A percentile compares a stretch with the other conserved stretches of the same genome.
phyloP scores from a whole-genome alignment of 768 basidiomycete genomes.

The Lentinula detonsa region DNA sequence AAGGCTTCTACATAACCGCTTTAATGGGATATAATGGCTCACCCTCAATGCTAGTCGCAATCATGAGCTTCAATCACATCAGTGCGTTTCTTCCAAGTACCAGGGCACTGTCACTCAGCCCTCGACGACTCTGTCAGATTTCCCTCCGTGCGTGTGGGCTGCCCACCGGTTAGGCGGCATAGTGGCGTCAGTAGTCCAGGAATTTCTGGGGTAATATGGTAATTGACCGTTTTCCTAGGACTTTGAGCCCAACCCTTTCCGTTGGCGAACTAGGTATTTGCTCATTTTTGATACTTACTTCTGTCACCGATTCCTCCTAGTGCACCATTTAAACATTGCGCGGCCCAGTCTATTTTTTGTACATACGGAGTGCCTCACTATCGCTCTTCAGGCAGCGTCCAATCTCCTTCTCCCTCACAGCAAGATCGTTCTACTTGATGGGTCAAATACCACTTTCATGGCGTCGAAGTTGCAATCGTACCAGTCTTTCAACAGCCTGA shows the following conservation, averaged over 20 bases:
- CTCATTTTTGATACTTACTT: not conserved
- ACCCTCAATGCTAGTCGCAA: conserved; percentile 22
- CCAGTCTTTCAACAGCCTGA: conserved; percentile 23
- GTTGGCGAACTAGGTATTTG: conserved; percentile 12
- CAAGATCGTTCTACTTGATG: conserved; percentile 23
- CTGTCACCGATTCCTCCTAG: conserved; percentile 3
- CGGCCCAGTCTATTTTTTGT: conserved; percentile 27
- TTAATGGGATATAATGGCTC: not conserved
- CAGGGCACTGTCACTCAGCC: not conserved
- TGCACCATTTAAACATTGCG: conserved; percentile 30
- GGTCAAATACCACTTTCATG: conserved; percentile 2
- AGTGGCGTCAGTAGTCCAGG: conserved; percentile 25
- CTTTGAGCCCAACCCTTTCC: conserved; percentile 14
- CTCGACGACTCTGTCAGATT: conserved; percentile 21
- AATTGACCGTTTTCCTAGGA: conserved; percentile 4
- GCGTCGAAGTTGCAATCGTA: conserved; percentile 4
- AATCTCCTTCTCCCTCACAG: conserved; percentile 12
- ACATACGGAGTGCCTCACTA: conserved; percentile 21
- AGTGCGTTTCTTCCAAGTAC: conserved; percentile 18
- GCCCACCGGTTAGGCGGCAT: conserved; percentile 34
- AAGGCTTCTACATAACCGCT: conserved; percentile 9
- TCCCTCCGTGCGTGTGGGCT: conserved; percentile 31
- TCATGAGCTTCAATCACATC: conserved; percentile 38
- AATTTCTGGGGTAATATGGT: not conserved
- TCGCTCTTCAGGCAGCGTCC: conserved; percentile 23